Conservation (phyloP, 2,329 filamentous ascomycete genomes). For the Clarireedia homoeocarpa region DNA sequence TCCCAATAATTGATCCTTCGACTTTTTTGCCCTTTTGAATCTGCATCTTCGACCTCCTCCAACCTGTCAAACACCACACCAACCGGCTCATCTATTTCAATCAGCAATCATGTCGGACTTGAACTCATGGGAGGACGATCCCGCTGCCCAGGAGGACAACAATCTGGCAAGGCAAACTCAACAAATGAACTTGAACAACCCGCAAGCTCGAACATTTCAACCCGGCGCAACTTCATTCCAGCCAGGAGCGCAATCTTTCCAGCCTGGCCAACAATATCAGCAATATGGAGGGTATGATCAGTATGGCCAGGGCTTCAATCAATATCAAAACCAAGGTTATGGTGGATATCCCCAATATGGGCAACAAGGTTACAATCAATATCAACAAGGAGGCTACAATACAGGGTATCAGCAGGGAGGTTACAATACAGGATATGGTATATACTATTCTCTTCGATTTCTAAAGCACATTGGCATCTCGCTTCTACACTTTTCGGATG, state of each 20-base stretch:
- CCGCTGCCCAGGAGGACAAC: constrained; percentile 61
- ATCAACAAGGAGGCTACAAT: constrained; percentile 40
- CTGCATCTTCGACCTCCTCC: not conserved
- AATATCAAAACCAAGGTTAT: constrained; percentile 46
- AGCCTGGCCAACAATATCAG: constrained; percentile 62
- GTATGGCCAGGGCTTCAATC: constrained; percentile 44
- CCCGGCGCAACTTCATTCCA: constrained; percentile 65
- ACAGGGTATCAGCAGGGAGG: constrained; percentile 28
- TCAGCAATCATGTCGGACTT: constrained; percentile 65
- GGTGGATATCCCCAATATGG: constrained; percentile 48
- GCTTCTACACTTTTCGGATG: not conserved
- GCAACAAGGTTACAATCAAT: constrained; percentile 41
- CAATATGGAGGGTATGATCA: constrained; percentile 47
- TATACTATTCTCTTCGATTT: not conserved
- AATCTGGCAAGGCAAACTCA: constrained; percentile 69
- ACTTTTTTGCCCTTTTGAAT: not conserved
- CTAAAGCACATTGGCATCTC: not conserved
- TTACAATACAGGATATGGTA: constrained; percentile 35
- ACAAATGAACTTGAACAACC: constrained; percentile 62
- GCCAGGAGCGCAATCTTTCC: constrained; percentile 62
- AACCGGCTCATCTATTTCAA: not conserved
- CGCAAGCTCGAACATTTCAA: constrained; percentile 46
- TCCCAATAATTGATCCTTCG: not conserved
- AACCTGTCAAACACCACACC: not conserved
- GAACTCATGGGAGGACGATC: constrained; percentile 92